Evolutionary conservation across 768 basidiomycete species (phyloP).

Genomic region (Neoboletus magnificus): DNA sequence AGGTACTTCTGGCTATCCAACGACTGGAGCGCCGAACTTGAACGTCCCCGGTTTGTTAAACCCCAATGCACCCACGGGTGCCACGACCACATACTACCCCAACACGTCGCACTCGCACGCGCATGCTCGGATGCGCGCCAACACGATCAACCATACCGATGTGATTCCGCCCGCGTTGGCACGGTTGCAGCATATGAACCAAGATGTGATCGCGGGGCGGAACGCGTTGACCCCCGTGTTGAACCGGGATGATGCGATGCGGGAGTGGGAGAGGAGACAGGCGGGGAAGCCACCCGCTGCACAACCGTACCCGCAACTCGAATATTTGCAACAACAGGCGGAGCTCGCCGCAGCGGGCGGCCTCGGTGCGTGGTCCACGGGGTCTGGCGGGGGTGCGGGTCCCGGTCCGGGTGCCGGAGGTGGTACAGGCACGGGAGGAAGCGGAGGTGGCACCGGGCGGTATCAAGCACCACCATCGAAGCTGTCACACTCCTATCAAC

Average conservation of each 20-base stretch:
- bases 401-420: neutral
- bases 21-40: slow-evolving; percentile 12
- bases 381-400: slow-evolving; percentile 13
- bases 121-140: slow-evolving; percentile 71
- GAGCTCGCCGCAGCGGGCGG: slow-evolving; percentile 71
- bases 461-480: slow-evolving; percentile 44
- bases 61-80: slow-evolving; percentile 42
- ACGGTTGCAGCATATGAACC: slow-evolving; percentile 83
- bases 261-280: slow-evolving; percentile 94
- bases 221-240: slow-evolving; percentile 91
- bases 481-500: slow-evolving; percentile 39
- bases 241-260: slow-evolving; percentile 91
- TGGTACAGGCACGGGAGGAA: slow-evolving; percentile 28
- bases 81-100: slow-evolving; percentile 68
- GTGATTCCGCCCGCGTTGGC: slow-evolving; percentile 93
- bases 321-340: slow-evolving; percentile 91
- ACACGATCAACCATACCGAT: slow-evolving; percentile 87
- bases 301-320: slow-evolving; percentile 84
- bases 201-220: slow-evolving; percentile 66
- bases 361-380: slow-evolving; percentile 51
- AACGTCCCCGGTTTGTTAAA: slow-evolving; percentile 29
- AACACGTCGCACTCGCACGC: slow-evolving; percentile 17
- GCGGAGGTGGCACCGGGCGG: slow-evolving; percentile 31
- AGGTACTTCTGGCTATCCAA: slow-evolving; percentile 17
- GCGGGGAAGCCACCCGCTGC: slow-evolving; percentile 66